A percentile compares a stretch with the other conserved stretches of the same genome.
Conservation (phyloP, 169 alveolate species). For the Cryptosporidium canis region DNA sequence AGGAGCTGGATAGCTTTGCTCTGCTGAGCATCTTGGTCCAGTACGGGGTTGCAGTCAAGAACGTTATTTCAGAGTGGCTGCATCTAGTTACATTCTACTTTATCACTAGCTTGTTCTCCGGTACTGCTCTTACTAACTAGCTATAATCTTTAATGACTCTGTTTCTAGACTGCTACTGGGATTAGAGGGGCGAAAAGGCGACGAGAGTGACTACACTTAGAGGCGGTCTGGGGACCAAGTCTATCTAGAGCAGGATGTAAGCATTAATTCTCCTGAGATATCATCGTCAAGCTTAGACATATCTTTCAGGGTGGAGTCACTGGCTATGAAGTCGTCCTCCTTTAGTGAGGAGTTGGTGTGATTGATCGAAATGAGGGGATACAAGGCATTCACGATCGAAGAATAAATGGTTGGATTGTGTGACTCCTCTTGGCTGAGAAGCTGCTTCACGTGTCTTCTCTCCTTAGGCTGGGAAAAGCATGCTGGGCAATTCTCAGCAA, state of each 20-base stretch:
- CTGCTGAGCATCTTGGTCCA: background rate
- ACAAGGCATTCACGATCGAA: slow-evolving; percentile 40
- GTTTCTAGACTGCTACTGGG: background rate
- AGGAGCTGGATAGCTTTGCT: background rate
- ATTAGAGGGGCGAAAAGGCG: no score
- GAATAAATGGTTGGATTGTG: slow-evolving; percentile 42
- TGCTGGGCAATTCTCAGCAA: slow-evolving; percentile 95
- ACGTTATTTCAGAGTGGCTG: slow-evolving; percentile 55
- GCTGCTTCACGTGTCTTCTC: slow-evolving; percentile 75
- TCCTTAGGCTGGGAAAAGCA: slow-evolving; percentile 94
- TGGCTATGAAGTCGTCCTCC: background rate
- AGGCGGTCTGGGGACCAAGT: no score
- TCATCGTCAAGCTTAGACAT: slow-evolving; percentile 12
- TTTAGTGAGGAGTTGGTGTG: slow-evolving; percentile 5
- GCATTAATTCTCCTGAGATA: background rate
- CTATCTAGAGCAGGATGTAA: slow-evolving; percentile 25
- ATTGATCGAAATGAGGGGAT: slow-evolving; percentile 40
- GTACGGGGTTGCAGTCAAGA: background rate
- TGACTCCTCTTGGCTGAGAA: slow-evolving; percentile 60
- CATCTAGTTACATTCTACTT: slow-evolving; percentile 9
- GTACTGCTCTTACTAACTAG: background rate
- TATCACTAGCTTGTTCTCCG: background rate
- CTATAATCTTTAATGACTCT: background rate
- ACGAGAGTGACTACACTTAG: no score
- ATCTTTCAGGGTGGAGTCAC: background rate